phyloP scores from a whole-genome alignment of 306 rosid species.

The Aeschynomene evenia region DNA sequence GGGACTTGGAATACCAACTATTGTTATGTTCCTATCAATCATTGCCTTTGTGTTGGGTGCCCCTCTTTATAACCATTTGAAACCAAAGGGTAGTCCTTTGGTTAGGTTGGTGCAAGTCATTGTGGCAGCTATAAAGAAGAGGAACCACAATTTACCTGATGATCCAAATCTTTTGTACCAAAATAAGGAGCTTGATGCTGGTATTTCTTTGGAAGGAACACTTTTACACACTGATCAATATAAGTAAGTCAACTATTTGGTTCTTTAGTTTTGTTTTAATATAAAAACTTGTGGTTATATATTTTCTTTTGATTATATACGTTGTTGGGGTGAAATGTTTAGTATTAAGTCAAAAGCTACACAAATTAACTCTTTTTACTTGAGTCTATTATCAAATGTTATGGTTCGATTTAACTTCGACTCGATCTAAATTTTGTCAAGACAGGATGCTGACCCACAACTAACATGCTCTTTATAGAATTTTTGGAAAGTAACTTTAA shows the following conservation, averaged over 20 bases:
- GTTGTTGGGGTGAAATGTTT: too few relatives aligned
- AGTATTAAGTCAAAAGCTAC: too few relatives aligned
- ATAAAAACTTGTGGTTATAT: neutral
- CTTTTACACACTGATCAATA: slow-evolving; percentile 60
- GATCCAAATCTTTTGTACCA: slow-evolving; percentile 51
- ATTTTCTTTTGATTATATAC: neutral
- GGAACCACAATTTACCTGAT: slow-evolving; percentile 42
- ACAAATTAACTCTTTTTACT: too few relatives aligned
- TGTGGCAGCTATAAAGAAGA: slow-evolving; percentile 60
- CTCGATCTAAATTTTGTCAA: too few relatives aligned
- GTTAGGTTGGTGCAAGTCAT: slow-evolving; percentile 67
- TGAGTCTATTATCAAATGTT: too few relatives aligned
- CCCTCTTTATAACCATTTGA: slow-evolving; percentile 50
- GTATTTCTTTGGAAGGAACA: slow-evolving; percentile 54
- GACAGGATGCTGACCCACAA: too few relatives aligned
- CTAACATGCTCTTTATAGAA: neutral
- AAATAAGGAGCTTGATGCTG: slow-evolving; percentile 55
- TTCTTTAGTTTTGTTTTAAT: neutral
- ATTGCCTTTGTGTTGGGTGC: slow-evolving; percentile 63
- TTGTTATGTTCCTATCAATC: slow-evolving; percentile 62
- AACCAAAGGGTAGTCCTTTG: slow-evolving; percentile 73
- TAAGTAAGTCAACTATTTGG: slow-evolving; percentile 31
- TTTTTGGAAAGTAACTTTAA: too few relatives aligned
- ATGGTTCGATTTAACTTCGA: too few relatives aligned
- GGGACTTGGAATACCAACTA: slow-evolving; percentile 81